Evolutionary conservation across 1,139 yeast genomes (phyloP).

Genomic region (Hanseniaspora gamundiae): DNA sequence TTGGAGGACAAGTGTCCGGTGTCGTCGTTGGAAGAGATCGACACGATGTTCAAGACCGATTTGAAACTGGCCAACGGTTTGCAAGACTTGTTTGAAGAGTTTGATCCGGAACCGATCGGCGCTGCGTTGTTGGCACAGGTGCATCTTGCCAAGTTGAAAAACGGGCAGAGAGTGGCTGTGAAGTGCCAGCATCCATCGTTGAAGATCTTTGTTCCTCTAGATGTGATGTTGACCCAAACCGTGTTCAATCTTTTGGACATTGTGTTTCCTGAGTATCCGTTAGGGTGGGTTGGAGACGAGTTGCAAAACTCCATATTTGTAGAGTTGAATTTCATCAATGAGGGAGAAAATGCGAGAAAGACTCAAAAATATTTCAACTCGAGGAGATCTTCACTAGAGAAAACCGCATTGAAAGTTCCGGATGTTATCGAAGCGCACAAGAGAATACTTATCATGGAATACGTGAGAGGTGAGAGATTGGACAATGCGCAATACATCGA

Average conservation of each 20-base stretch:
- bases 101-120: constrained; percentile 72
- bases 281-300: constrained; percentile 91
- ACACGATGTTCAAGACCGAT: constrained; percentile 53
- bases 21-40: constrained; percentile 59
- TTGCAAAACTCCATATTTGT: constrained; percentile 73
- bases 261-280: constrained; percentile 86
- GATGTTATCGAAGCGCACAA: constrained; percentile 50
- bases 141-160: constrained; percentile 58
- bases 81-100: constrained; percentile 54
- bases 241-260: constrained; percentile 66
- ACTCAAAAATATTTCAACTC: constrained; percentile 55
- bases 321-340: constrained; percentile 78
- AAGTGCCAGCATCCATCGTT: constrained; percentile 90
- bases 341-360: constrained; percentile 64
- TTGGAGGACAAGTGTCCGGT: constrained; percentile 84
- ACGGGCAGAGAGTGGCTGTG: constrained; percentile 75
- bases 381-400: constrained; percentile 29
- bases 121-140: constrained; percentile 96
- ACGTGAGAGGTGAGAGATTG: constrained; percentile 65
- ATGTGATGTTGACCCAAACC: constrained; percentile 61
- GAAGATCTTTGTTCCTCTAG: constrained; percentile 81
- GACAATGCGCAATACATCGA: constrained; percentile 63
- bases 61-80: constrained; percentile 38
- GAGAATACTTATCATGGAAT: constrained; percentile 82
- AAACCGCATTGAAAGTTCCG: constrained; percentile 77